Evolutionary conservation across 306 rosid genomes (phyloP), one percentile per base, ranked within the genome.

Genomic region (Albizia julibrissin): DNA sequence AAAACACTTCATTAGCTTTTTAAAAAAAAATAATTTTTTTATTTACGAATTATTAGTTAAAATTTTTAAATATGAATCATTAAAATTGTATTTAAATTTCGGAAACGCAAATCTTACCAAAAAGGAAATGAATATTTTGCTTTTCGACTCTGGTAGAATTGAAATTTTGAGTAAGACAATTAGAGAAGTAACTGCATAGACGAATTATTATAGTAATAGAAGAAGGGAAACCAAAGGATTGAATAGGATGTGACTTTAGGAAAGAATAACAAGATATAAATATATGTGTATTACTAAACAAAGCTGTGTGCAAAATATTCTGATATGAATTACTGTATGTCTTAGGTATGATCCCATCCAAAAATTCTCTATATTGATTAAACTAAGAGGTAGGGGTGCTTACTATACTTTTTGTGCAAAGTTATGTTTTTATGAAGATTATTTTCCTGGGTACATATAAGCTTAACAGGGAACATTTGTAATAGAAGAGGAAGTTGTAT

Each of bases 241-340:
- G 52, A 79, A 47, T 14, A 52, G 47, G n/a, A n/a, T n/a, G 78
- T 33, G 26, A 40, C 66, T 34, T 70, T 75, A 75, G 68, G 72
- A n/a, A 71, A 65, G 31, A 78, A 81, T 33, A 77, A 54, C 16
- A 67, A 64, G 16, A 65, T 67, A 44, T 44, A 11, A 33, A 33
- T 33, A 33, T 33, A 1, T 33, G 6, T 33, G 37, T 2, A 2
- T 44, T 12, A 54, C 61, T 34, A 24, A 34, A 61, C 27, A 12
- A 24, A 61, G 34, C 19, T 61, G 67, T 26, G 67, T 14, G 67
- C 67, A 61, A 61, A 16, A 61, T 26, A 62, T 62, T 62, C 69
- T 62, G 39, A 10, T 62, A 62, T 27, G 27, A 14, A 62, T 62
- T 66, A 33, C 7, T 34, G 22, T 8, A 31, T 66, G 18, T 33